phyloP scores from a whole-genome alignment of 192 early-diverging fungal genomes.

The Phlyctochytrium planicorne region DNA sequence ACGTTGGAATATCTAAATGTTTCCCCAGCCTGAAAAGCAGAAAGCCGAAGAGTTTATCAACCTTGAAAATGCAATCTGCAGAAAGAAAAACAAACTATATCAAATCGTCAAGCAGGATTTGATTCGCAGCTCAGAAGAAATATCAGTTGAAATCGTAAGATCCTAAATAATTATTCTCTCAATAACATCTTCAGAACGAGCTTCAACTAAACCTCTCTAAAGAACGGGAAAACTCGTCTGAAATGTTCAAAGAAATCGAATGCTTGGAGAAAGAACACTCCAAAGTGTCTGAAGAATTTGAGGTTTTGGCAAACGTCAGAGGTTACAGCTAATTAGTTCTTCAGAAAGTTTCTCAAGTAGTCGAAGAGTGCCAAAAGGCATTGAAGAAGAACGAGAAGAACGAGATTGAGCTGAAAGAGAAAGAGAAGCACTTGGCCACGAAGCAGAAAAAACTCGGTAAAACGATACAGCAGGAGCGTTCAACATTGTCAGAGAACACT shows the following conservation, averaged over 20 bases:
- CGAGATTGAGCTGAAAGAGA: conserved; percentile 84
- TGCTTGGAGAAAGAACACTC: conserved; percentile 9
- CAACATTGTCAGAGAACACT: conserved; percentile 58
- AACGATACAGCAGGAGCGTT: conserved; percentile 35
- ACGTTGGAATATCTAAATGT: neutral
- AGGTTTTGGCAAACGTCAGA: conserved; percentile 2
- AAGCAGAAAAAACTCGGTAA: conserved; percentile 79
- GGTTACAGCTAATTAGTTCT: neutral
- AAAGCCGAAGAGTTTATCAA: conserved; percentile 80
- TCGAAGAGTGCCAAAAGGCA: conserved; percentile 57
- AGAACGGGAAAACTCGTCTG: too few species aligned
- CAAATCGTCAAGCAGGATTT: conserved; percentile 71
- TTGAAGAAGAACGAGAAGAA: conserved; percentile 58
- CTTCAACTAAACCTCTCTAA: too few species aligned
- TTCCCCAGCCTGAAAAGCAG: conserved; percentile 67
- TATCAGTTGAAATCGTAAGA: too few species aligned
- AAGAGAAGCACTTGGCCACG: conserved; percentile 72
- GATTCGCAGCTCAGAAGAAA: too few species aligned
- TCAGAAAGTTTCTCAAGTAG: too few species aligned
- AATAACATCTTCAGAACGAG: too few species aligned
- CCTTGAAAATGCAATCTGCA: conserved; percentile 75
- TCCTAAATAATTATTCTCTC: too few species aligned
- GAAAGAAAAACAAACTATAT: conserved; percentile 72
- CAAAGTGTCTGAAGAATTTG: conserved; percentile 4
- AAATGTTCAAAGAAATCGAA: conserved; percentile 12